Conservation (phyloP, 75 land plant species). For the Larix kaempferi region DNA sequence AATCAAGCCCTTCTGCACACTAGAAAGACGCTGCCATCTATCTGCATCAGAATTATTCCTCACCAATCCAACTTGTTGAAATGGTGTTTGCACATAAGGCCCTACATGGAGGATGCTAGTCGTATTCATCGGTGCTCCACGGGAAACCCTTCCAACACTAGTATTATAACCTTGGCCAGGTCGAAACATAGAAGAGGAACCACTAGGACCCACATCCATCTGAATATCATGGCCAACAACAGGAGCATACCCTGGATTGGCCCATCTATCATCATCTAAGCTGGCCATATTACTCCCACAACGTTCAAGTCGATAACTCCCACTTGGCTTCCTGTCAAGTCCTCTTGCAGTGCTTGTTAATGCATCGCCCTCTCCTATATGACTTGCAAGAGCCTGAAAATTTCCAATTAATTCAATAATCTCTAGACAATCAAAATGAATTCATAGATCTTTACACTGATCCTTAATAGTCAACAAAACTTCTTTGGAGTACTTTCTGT, state of each 20-base stretch:
- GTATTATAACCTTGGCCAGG: conserved; percentile 60
- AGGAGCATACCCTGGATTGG: conserved; percentile 32
- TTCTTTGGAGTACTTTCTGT: no score
- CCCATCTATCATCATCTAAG: conserved; percentile 74
- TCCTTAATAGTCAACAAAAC: no score
- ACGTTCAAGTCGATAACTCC: conserved; percentile 51
- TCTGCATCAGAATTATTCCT: conserved; percentile 67
- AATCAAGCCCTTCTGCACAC: conserved; percentile 65
- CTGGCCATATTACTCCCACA: conserved; percentile 26
- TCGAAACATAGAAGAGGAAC: conserved; percentile 33
- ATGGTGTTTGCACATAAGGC: conserved; percentile 26
- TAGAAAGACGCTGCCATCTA: conserved; percentile 77
- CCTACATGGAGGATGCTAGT: not conserved
- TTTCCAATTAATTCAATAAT: conserved; percentile 44
- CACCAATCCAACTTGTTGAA: conserved; percentile 38
- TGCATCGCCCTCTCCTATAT: conserved; percentile 32
- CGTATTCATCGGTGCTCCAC: conserved; percentile 15
- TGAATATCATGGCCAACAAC: conserved; percentile 27
- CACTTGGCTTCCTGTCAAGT: conserved; percentile 35
- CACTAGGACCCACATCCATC: conserved; percentile 32
- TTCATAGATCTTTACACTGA: conserved; percentile 58
- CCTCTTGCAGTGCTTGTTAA: conserved; percentile 54
- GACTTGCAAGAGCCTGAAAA: conserved; percentile 7
- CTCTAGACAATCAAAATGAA: conserved; percentile 57
- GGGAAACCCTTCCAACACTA: conserved; percentile 50